Base-by-base conservation (phyloP, 176 grass and related monocot species). In the Oryza meyeriana region DNA sequence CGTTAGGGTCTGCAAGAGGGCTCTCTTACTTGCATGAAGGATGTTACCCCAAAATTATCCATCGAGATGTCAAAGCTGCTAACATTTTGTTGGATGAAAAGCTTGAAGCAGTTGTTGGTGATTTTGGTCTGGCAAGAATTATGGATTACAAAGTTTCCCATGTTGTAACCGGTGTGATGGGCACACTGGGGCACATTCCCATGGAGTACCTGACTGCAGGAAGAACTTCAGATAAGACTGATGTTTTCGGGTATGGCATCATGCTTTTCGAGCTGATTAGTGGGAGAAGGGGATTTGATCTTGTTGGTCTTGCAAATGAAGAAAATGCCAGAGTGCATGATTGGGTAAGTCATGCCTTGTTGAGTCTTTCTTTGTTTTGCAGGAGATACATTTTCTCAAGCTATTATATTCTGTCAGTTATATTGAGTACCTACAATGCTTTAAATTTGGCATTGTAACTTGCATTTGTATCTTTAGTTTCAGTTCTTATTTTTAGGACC, bases 1-100 rank as follows among this genome's bases (percentile, higher is more conserved):
- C 85, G n/a, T 39, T 87, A 42, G 77, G 85, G 22, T 50, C 85
- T 75, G 85, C 85, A 61, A 72, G 71, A 68, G 85, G 85, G 4
- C 44, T 87, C 17, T 81, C 77, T 31, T 87, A 87, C 26, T 50
- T 87, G 71, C 85, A 87, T 31, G 85, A 84, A 52, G 11, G 32
- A 6, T 84, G 81, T 67, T 17, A 68, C 33, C 81, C 81, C 39
- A 76, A 84, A 32, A 75, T 84, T 30, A 84, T 84, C 12, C 72
- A 84, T 57, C 71, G 82, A 3, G 70, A 84, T 58, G 59, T 84
- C 39, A 76, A 75, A 75, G 82, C 72, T 50, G 71, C 82, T 7
- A 84, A 84, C 31, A 77, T 84, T 39, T 27, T 84, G 20, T 69
- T 84, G 64, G 61, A 84, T 38, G 55, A 84, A 20, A 31, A 84